These are phyloP conservation scores for Pythium periplocum DNA, from an alignment of 352 stramenopile species.

Conservation along the genomic window DNA sequence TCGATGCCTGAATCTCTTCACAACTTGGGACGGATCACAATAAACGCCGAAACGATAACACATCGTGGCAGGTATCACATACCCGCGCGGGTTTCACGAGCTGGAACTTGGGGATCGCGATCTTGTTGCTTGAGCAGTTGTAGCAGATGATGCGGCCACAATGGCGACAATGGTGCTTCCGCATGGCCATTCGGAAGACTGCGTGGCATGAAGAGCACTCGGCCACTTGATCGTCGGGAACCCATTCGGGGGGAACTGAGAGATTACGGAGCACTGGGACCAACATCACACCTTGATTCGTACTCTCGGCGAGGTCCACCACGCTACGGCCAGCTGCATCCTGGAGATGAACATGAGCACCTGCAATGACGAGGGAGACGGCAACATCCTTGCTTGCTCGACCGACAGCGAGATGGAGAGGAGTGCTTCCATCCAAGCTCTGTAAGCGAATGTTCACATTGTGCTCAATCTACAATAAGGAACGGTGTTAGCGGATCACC, in stretches of 20 bases:
- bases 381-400: slow-evolving; percentile 67
- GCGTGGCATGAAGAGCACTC: slow-evolving; percentile 75
- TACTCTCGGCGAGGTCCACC: slow-evolving; percentile 79
- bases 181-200: slow-evolving; percentile 75
- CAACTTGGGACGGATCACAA: slow-evolving; percentile 9
- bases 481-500: no score
- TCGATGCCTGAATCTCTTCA: slow-evolving; percentile 17
- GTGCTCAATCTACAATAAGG: slow-evolving; percentile 61
- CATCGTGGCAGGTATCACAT: slow-evolving; percentile 82
- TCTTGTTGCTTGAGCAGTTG: slow-evolving; percentile 84
- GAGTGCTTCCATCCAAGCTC: slow-evolving; percentile 81
- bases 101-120: slow-evolving; percentile 82
- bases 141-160: slow-evolving; percentile 82
- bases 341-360: slow-evolving; percentile 71
- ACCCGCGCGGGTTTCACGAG: slow-evolving; percentile 61
- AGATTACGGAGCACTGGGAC: slow-evolving; percentile 81
- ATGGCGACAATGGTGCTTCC: slow-evolving; percentile 80
- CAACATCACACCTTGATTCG: slow-evolving; percentile 73
- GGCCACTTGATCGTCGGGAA: slow-evolving; percentile 59
- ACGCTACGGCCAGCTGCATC: slow-evolving; percentile 79
- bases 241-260: slow-evolving; percentile 46
- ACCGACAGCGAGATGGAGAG: slow-evolving; percentile 72
- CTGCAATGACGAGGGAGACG: slow-evolving; percentile 64
- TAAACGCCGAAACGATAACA: slow-evolving; percentile 75
- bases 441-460: slow-evolving; percentile 72